These are phyloP conservation scores for Chlamydomonas reinhardtii DNA, from an alignment of 163 green algal species.

Conservation along the genomic window DNA sequence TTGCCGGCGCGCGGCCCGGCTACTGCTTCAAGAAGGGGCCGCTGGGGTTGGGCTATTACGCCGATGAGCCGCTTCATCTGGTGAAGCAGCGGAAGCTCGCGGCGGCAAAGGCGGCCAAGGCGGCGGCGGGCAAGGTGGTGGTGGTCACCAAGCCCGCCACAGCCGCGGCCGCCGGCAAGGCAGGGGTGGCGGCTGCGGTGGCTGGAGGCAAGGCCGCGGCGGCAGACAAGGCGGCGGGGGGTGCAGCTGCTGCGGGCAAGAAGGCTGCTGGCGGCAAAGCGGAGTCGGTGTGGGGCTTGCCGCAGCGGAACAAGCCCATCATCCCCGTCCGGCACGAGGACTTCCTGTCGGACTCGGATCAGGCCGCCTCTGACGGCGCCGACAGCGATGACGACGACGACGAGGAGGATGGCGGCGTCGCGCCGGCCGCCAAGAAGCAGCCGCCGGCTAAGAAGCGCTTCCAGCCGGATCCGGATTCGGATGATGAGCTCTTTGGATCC, in stretches of 20 bases:
- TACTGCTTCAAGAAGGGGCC: slow-evolving; percentile 69
- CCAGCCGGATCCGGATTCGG: background rate
- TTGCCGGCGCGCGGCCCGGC: slow-evolving; percentile 56
- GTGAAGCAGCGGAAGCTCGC: too few relatives aligned
- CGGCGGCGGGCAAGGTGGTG: background rate
- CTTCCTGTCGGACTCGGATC: slow-evolving; percentile 24
- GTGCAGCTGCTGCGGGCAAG: background rate
- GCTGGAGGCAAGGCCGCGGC: background rate
- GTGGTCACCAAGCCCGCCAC: background rate
- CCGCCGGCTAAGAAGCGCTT: too few relatives aligned
- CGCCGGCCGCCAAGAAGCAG: background rate
- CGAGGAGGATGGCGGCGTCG: slow-evolving; percentile 35
- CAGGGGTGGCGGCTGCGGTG: background rate
- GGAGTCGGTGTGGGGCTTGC: slow-evolving; percentile 12
- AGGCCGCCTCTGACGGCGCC: too few relatives aligned
- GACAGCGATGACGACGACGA: too few relatives aligned
- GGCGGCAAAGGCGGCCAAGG: background rate
- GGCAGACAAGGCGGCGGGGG: background rate
- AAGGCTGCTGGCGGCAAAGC: background rate
- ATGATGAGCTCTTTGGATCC: background rate
- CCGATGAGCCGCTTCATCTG: slow-evolving; percentile 39
- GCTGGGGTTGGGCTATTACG: slow-evolving; percentile 71
- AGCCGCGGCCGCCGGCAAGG: background rate
- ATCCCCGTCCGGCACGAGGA: slow-evolving; percentile 24
- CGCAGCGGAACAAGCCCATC: slow-evolving; percentile 30